phyloP scores from a whole-genome alignment of 768 basidiomycete species.

The Leccinellum albellum region DNA sequence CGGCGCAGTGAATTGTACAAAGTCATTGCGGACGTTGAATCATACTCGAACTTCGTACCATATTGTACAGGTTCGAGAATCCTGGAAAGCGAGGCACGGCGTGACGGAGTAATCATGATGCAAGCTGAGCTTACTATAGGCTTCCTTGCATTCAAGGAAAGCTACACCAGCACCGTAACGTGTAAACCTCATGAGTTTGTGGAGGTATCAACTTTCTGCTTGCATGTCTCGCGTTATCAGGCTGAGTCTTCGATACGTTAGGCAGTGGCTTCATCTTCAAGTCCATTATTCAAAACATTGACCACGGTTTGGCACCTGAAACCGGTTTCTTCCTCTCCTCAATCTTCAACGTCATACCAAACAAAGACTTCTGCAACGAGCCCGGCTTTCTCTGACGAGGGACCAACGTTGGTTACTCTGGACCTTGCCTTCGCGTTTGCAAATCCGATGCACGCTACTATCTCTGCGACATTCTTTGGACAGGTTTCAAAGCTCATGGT shows the following conservation, averaged over 20 bases:
- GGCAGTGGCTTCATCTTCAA: conserved; percentile 71
- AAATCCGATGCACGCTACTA: conserved; percentile 77
- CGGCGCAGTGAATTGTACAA: conserved; percentile 73
- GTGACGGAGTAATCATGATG: conserved; percentile 45
- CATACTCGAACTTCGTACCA: conserved; percentile 85
- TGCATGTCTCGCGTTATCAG: not conserved
- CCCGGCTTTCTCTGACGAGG: conserved; percentile 18
- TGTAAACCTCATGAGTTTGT: conserved; percentile 78
- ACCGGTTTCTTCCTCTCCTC: conserved; percentile 46
- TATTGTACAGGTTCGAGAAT: conserved; percentile 78
- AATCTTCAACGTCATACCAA: conserved; percentile 26
- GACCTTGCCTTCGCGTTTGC: conserved; percentile 85
- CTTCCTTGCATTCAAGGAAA: conserved; percentile 83
- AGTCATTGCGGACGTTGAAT: conserved; percentile 82
- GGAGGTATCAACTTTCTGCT: conserved; percentile 39
- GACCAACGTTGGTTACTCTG: conserved; percentile 78
- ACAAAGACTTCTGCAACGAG: conserved; percentile 1
- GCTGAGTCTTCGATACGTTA: conserved; percentile 28
- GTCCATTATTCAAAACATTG: conserved; percentile 70
- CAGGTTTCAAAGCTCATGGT: conserved; percentile 88
- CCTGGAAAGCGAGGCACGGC: conserved; percentile 33
- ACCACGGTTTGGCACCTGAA: conserved; percentile 74
- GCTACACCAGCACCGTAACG: conserved; percentile 81
- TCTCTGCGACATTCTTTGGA: conserved; percentile 84
- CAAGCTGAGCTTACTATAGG: conserved; percentile 87